Base-by-base conservation (phyloP, 495 filamentous ascomycete genomes). In the Elasticomyces elasticus region DNA sequence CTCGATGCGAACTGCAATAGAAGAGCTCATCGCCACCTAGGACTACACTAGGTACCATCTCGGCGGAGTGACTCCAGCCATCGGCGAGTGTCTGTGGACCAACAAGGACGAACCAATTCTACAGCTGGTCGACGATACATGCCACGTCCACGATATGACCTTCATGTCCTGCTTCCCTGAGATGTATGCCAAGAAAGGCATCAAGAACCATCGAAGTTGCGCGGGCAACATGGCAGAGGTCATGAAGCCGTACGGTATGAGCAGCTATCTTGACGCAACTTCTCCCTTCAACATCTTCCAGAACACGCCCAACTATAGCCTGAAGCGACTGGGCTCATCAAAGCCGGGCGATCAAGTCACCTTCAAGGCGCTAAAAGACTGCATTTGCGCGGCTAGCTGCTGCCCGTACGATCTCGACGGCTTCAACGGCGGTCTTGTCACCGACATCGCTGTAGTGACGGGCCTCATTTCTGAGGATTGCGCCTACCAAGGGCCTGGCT, bases 111-210 rank as follows among this genome's bases (percentile, higher is more conserved):
- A 61, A 13, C 62, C 68, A 0, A 58, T 71, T 9, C 60, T 71
- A 11, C 50, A 56, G 9, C 47, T 71, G 33, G 56, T 56, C 3
- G 52, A 44, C 11, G 68, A 71, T 51, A 66, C 64, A 1, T 63
- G 65, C 27, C 62, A 68, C 19, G 62, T 64, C 41, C 68, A 71
- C 55, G 68, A 71, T 35, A 69, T 71, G 68, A 51, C 53, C 31
- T 71, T 69, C 63, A 71, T 71, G 69, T 62, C 66, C 3, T 71
- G 69, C 56, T 65, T 60, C 53, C 69, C 69, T 26, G 60, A 60
- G 33, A 58, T 71, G n/a, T 71, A 71, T 50, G 44, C 24, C 19
- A 60, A 67, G 49, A 55, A 44, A 31, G 69, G 69, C 19, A 30
- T 66, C 20, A 13, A 47, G 19, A 58, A 61, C 28, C 69, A 71